Evolutionary conservation across 169 alveolate genomes (phyloP).

Genomic region (Plasmodium gaboni): DNA sequence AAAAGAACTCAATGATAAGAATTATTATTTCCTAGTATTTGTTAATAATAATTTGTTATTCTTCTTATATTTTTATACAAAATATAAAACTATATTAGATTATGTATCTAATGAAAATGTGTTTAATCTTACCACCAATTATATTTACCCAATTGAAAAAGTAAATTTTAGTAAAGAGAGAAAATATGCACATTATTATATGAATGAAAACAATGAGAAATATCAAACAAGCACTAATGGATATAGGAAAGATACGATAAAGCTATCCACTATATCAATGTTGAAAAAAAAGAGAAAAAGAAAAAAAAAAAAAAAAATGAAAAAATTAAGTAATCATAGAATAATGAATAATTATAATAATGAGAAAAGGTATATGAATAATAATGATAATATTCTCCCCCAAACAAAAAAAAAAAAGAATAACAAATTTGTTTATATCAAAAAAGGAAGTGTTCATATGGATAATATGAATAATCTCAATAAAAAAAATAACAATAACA

Average conservation of each 20-base stretch:
- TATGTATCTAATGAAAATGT: conserved; percentile 22
- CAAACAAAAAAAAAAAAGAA: neutral
- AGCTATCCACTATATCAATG: conserved; percentile 21
- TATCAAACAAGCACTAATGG: neutral
- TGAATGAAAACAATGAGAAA: conserved; percentile 9
- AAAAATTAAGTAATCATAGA: conserved; percentile 1
- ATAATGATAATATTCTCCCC: too few relatives aligned
- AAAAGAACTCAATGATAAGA: conserved; percentile 56
- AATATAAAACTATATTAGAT: conserved; percentile 40
- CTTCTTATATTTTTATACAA: conserved; percentile 65
- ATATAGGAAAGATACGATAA: conserved; percentile 22
- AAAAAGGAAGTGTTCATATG: neutral
- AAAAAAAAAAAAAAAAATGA: conserved; percentile 10
- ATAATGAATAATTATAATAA: neutral
- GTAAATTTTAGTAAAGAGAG: conserved; percentile 1
- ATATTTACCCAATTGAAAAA: conserved; percentile 38
- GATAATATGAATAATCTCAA: conserved; percentile 2
- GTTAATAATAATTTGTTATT: conserved; percentile 49
- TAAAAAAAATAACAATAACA: neutral
- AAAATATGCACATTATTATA: conserved; percentile 5
- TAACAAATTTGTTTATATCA: neutral
- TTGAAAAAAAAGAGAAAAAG: conserved; percentile 29
- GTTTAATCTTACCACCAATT: conserved; percentile 21
- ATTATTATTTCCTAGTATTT: conserved; percentile 57
- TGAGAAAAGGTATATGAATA: too few relatives aligned